A percentile compares a stretch with the other conserved stretches of the same genome.
phyloP scores from a whole-genome alignment of 2,329 filamentous ascomycete species.

The Claviceps purpurea region DNA sequence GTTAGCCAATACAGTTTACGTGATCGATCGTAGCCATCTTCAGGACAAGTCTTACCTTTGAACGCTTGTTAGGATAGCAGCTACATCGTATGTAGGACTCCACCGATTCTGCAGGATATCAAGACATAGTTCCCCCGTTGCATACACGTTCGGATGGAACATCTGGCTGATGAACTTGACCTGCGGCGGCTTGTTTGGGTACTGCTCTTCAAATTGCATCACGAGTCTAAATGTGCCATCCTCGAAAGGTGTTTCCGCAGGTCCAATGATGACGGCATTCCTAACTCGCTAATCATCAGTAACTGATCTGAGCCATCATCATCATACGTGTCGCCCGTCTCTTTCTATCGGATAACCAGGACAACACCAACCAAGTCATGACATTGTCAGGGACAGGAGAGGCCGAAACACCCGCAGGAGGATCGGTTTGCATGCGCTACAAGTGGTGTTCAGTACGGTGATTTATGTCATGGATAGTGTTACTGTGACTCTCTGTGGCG shows the following conservation, averaged over 20 bases:
- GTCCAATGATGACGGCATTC: slow-evolving; percentile 98
- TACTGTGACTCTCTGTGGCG: slow-evolving; percentile 14
- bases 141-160: slow-evolving; percentile 99
- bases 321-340: neutral
- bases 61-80: slow-evolving; percentile 91
- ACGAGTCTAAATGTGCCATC: slow-evolving; percentile 95
- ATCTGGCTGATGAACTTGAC: slow-evolving; percentile 99
- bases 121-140: slow-evolving; percentile 86
- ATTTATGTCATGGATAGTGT: too few relatives aligned
- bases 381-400: slow-evolving; percentile 94
- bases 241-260: slow-evolving; percentile 93
- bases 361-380: slow-evolving; percentile 68
- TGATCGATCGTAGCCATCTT: too few relatives aligned
- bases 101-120: slow-evolving; percentile 96
- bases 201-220: slow-evolving; percentile 98
- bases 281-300: slow-evolving; percentile 31
- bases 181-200: slow-evolving; percentile 93
- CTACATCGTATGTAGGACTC: slow-evolving; percentile 98
- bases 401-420: slow-evolving; percentile 89
- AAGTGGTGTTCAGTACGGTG: neutral
- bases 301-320: neutral
- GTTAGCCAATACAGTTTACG: too few relatives aligned
- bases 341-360: neutral
- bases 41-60: slow-evolving; percentile 53
- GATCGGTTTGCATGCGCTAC: slow-evolving; percentile 98